phyloP scores from a whole-genome alignment of 176 grass and related monocot species.

The Puccinellia tenuiflora region DNA sequence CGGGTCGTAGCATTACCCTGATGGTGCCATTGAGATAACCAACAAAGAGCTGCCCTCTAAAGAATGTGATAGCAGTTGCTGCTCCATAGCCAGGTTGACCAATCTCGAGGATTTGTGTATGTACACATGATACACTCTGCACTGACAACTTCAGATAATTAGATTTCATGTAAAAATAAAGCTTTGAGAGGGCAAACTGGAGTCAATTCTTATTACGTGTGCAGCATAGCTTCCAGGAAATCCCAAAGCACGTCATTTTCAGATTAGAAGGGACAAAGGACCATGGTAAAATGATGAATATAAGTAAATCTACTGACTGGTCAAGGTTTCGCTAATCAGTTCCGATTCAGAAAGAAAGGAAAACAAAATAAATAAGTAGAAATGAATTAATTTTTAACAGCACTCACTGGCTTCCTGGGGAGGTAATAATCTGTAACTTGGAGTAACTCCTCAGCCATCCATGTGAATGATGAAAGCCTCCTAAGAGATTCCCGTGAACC shows the following conservation, averaged over 20 bases:
- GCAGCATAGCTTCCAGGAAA: background rate
- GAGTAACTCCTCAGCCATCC: conserved; percentile 98
- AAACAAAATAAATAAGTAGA: background rate
- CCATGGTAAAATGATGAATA: background rate
- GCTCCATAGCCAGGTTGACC: conserved; percentile 59
- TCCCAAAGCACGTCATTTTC: conserved; percentile 6
- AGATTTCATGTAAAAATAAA: conserved; percentile 23
- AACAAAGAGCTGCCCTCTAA: conserved; percentile 77
- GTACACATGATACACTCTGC: conserved; percentile 94
- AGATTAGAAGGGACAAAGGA: background rate
- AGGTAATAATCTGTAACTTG: conserved; percentile 92
- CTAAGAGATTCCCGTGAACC: conserved; percentile 79
- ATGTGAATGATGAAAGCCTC: conserved; percentile 78
- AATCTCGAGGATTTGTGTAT: conserved; percentile 94
- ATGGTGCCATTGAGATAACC: conserved; percentile 88
- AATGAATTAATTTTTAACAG: conserved; percentile 22
- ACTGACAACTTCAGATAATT: conserved; percentile 42
- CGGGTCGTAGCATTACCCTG: conserved; percentile 53
- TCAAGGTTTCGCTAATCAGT: background rate
- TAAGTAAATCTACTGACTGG: background rate
- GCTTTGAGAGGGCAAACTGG: background rate
- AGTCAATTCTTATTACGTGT: background rate
- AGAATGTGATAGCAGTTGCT: conserved; percentile 85
- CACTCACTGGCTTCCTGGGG: conserved; percentile 70
- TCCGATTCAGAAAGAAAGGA: background rate